Evolutionary conservation across 129 eudicot genomes (phyloP).

Genomic region (Sambucus nigra): DNA sequence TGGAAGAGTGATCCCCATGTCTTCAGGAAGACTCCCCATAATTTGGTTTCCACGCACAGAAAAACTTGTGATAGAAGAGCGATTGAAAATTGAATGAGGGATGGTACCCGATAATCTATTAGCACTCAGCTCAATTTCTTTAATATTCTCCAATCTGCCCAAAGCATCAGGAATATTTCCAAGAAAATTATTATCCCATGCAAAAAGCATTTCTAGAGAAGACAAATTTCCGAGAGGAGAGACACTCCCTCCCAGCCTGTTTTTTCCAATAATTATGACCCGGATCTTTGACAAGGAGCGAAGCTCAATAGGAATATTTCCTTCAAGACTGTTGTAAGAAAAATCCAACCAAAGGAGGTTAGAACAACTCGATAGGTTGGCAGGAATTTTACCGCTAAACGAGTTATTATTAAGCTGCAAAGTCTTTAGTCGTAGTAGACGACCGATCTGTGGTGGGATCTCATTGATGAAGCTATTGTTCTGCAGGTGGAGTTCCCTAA

Average conservation of each 20-base stretch:
- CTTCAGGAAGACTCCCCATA: constrained; percentile 18
- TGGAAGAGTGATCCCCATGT: constrained; percentile 7
- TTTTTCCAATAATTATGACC: background rate
- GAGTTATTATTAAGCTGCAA: constrained; percentile 19
- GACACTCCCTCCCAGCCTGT: constrained; percentile 16
- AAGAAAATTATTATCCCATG: background rate
- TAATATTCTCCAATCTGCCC: constrained; percentile 1
- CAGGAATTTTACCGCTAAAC: too few species aligned
- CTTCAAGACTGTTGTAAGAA: constrained; percentile 6
- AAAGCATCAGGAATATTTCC: constrained; percentile 17
- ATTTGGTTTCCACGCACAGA: constrained; percentile 6
- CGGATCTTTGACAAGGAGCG: constrained; percentile 15
- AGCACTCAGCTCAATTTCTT: background rate
- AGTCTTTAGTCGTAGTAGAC: too few species aligned
- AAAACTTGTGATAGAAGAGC: constrained; percentile 8
- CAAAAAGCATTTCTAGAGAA: constrained; percentile 1
- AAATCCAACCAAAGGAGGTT: constrained; percentile 11
- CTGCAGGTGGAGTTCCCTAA: constrained; percentile 9
- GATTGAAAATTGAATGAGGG: constrained; percentile 16
- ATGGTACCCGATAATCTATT: constrained; percentile 16
- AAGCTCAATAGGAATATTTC: constrained; percentile 12
- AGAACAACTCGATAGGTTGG: constrained; percentile 13
- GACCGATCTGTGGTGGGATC: too few species aligned
- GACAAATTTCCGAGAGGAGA: constrained; percentile 14
- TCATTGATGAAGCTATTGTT: constrained; percentile 30